Percentiles rank a stretch among this genome's conserved stretches.
Conservation (phyloP, 148 eudicot genomes). For the Euryodendron excelsum region DNA sequence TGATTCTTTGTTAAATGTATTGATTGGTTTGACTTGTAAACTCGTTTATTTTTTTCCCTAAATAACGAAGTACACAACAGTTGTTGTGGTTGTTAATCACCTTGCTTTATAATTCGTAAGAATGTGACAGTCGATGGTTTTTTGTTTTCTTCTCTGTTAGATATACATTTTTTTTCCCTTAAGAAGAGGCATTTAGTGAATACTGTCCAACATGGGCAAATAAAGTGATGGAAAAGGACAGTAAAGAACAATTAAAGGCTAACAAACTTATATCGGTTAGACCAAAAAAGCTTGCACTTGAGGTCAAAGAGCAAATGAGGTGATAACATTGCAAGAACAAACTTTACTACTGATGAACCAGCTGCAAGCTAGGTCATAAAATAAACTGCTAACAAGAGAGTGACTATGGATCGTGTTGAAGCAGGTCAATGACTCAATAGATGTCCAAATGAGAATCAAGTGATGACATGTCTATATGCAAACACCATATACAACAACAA, state of each 20-base stretch:
- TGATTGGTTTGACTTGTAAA: too few species aligned
- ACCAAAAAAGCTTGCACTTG: not conserved
- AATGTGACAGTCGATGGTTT: not conserved
- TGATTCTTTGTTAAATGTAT: too few species aligned
- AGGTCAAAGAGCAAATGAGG: not conserved
- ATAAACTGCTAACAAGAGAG: not conserved
- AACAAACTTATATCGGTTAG: not conserved
- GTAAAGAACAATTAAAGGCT: not conserved
- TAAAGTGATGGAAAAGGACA: not conserved
- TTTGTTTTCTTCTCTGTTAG: not conserved
- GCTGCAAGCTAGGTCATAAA: not conserved
- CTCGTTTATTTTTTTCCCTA: too few species aligned
- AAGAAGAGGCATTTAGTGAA: not conserved
- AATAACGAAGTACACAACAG: not conserved
- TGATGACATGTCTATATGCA: not conserved
- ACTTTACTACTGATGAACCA: not conserved
- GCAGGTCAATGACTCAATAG: too few species aligned
- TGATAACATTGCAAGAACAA: not conserved
- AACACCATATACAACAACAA: not conserved
- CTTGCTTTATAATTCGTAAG: not conserved
- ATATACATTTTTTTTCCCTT: not conserved
- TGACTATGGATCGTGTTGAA: too few species aligned
- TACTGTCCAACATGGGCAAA: not conserved
- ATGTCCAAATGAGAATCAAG: not conserved
- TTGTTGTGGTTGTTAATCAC: not conserved